Evolutionary conservation across 441 rosid genomes (phyloP), one percentile per base, ranked within the genome.

Genomic region (Pelargonium cotyledonis): DNA sequence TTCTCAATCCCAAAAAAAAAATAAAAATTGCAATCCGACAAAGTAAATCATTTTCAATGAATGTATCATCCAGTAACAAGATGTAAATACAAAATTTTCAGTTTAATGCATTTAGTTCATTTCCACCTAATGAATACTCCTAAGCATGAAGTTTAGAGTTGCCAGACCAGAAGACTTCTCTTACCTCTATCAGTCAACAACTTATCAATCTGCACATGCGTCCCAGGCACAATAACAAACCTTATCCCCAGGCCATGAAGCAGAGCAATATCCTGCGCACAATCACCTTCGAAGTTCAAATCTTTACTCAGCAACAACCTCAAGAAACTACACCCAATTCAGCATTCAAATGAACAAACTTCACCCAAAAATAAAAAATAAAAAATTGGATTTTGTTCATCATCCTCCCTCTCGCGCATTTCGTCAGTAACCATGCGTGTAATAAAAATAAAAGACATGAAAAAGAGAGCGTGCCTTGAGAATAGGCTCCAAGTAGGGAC

Each of bases 141-240:
- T 51, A 51, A 16, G 15, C 18, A 51, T 51, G 18, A 51, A 51
- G 55, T 35, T 16, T 43, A 63, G 53, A 41, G 41, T 8, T 7
- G 12, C 49, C 19, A 55, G 60, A 65, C 11, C 47, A 68, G 72
- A 23, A 70, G 26, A 23, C 19, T 9, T 26, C 58, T 66, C 77
- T 64, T 67, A 91, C 99, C 97, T 87, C 92, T 88, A 77, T 91
- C 96, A 2, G 85, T 77, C 76, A 91, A 71, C 68, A 94, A 92
- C 70, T 82, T 75, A 76, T 94, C 97, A 72, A 94, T 91, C 84
- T 88, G 96, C 78, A 81, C 83, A 68, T 89, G 94, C 21, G 96
- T 89, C 46, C 97, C 97, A 0, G 97, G 97, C 65, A 94, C 96
- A 57, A 91, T 77, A 77, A 94, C 87, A 77, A 91, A 91, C 76